phyloP scores from a whole-genome alignment of 805 yeast species.

The Cyberlindnera japonica region DNA sequence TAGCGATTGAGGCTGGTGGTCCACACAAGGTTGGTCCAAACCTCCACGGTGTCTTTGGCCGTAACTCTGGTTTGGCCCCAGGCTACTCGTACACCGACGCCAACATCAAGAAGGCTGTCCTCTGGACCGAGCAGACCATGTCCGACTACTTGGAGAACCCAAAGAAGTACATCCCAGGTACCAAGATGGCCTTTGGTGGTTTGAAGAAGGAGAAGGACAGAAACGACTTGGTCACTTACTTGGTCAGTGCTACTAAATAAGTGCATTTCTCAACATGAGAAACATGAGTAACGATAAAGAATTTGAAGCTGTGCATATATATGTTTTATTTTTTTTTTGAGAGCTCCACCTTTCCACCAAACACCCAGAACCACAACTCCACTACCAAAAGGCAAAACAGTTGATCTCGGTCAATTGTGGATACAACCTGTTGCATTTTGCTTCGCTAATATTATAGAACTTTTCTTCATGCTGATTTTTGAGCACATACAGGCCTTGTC shows the following conservation, averaged over 20 bases:
- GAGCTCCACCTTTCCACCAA: too few relatives aligned
- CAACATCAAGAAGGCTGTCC: slow-evolving; percentile 91
- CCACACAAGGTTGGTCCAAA: slow-evolving; percentile 99
- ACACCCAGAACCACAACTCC: background rate
- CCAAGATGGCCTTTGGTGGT: slow-evolving; percentile 99
- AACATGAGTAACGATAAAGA: slow-evolving; percentile 11
- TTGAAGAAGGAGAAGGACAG: slow-evolving; percentile 98
- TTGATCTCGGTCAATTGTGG: too few relatives aligned
- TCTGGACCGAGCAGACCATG: slow-evolving; percentile 85
- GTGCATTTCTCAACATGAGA: slow-evolving; percentile 7
- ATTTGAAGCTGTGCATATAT: slow-evolving; percentile 1
- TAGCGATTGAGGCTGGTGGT: slow-evolving; percentile 91
- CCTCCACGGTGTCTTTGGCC: slow-evolving; percentile 90
- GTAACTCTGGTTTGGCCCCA: slow-evolving; percentile 85
- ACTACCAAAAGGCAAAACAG: background rate
- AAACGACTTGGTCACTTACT: slow-evolving; percentile 91
- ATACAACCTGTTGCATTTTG: background rate
- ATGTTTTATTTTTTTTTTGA: too few relatives aligned
- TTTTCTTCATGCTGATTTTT: background rate
- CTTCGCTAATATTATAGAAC: slow-evolving; percentile 5
- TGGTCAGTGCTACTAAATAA: slow-evolving; percentile 51
- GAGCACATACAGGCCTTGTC: too few relatives aligned
- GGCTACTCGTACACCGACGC: slow-evolving; percentile 98
- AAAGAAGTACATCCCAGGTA: slow-evolving; percentile 99
- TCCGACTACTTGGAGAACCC: slow-evolving; percentile 97